These are phyloP conservation scores for Dendrobium huoshanense DNA, from an alignment of 106 monocot species.

Conservation along the genomic window DNA sequence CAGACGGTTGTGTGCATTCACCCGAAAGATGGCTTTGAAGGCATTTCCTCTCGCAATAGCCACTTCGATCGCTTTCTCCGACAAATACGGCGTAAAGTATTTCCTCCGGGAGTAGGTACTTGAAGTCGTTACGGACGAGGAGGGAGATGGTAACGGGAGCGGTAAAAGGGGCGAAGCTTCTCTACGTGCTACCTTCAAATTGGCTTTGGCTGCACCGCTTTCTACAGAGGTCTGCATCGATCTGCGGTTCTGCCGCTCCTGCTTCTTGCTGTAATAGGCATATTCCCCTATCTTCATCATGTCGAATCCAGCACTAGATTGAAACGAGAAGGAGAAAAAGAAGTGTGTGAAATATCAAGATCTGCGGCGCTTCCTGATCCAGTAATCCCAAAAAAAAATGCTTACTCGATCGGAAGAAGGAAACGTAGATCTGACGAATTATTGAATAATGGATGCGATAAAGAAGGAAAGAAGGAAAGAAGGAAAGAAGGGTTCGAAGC, in stretches of 20 bases:
- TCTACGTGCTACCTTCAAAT: background rate
- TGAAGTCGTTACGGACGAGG: background rate
- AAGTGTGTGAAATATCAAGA: background rate
- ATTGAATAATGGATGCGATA: background rate
- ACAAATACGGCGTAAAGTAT: slow-evolving; percentile 53
- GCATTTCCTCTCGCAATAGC: slow-evolving; percentile 71
- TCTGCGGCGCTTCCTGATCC: background rate
- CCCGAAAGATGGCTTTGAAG: slow-evolving; percentile 69
- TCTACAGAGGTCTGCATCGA: slow-evolving; percentile 27
- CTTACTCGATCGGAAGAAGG: background rate
- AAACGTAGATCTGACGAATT: background rate
- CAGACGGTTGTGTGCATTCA: slow-evolving; percentile 61
- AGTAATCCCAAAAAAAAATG: background rate
- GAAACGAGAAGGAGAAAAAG: background rate
- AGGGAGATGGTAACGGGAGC: slow-evolving; percentile 10
- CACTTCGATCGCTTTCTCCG: slow-evolving; percentile 45
- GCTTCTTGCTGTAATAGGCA: slow-evolving; percentile 35
- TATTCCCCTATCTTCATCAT: slow-evolving; percentile 19
- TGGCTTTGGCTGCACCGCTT: slow-evolving; percentile 1
- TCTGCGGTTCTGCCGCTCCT: slow-evolving; percentile 31
- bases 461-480: background rate
- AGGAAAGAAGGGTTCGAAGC: background rate
- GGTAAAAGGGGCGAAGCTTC: slow-evolving; percentile 29
- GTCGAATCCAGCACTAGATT: background rate
- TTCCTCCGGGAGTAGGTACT: slow-evolving; percentile 12